These are phyloP conservation scores for rapeseed (Brassica napus) DNA, from an alignment of 345 rosid species.

Conservation along the genomic window Da-Ae NC_063441.1:19893001-19893500, in stretches of 20 bases:
- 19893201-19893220: conserved; percentile 67
- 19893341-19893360: conserved; percentile 92
- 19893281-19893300: conserved; percentile 42
- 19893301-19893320: conserved; percentile 88
- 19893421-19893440: conserved; percentile 86
- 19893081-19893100: conserved; percentile 83
- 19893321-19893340: conserved; percentile 66
- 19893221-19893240: conserved; percentile 1
- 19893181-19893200: conserved; percentile 95
- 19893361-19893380: conserved; percentile 93
- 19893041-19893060: background rate
- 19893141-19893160: conserved; percentile 79
- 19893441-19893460: conserved; percentile 47
- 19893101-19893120: conserved; percentile 71
- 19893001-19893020: conserved; percentile 13
- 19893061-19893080: conserved; percentile 35
- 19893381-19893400: conserved; percentile 81
- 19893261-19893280: background rate
- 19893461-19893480: conserved; percentile 49
- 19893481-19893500: conserved; percentile 67
- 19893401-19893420: conserved; percentile 86
- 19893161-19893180: conserved; percentile 76
- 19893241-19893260: background rate
- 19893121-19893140: conserved; percentile 82
- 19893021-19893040: background rate